Percentiles rank a stretch among this genome's conserved stretches.
Conservation (phyloP, 176 grass and related monocot genomes). For the Oryza nivara region DNA sequence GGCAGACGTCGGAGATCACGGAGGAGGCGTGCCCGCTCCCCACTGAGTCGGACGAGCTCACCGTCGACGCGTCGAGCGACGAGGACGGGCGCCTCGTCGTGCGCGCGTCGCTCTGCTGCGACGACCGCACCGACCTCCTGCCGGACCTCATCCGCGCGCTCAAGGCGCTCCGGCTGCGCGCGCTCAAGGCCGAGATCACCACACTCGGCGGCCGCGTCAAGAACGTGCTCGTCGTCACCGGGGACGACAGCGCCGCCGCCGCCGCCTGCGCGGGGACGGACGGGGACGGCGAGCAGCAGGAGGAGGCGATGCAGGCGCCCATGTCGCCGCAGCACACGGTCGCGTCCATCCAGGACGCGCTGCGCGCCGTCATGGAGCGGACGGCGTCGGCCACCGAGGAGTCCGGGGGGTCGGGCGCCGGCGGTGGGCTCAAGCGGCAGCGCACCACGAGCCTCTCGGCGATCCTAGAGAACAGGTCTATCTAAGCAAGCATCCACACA, state of each 20-base stretch:
- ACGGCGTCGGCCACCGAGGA: conserved; percentile 56
- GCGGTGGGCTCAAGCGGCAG: conserved; percentile 84
- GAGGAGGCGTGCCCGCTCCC: conserved; percentile 80
- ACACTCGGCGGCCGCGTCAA: conserved; percentile 92
- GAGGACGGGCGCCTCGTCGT: conserved; percentile 76
- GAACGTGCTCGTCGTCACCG: conserved; percentile 83
- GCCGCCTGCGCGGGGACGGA: background rate
- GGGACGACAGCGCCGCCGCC: conserved; percentile 41
- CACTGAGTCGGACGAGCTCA: conserved; percentile 93
- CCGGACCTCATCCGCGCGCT: conserved; percentile 94
- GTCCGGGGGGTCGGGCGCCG: conserved; percentile 31
- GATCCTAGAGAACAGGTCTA: conserved; percentile 88
- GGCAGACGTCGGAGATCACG: conserved; percentile 85
- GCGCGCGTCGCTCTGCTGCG: conserved; percentile 89
- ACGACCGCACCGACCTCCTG: conserved; percentile 92
- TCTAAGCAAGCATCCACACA: conserved; percentile 53
- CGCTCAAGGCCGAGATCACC: conserved; percentile 96
- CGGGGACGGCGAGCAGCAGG: conserved; percentile 18
- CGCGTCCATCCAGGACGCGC: conserved; percentile 85
- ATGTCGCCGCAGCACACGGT: conserved; percentile 66
- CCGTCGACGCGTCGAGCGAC: conserved; percentile 77
- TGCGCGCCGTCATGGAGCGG: conserved; percentile 86
- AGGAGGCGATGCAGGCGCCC: conserved; percentile 9
- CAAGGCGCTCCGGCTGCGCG: conserved; percentile 76
- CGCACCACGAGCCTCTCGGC: conserved; percentile 75